phyloP scores from a whole-genome alignment of 805 yeast genomes.

The Saccharomycopsis babjevae region DNA sequence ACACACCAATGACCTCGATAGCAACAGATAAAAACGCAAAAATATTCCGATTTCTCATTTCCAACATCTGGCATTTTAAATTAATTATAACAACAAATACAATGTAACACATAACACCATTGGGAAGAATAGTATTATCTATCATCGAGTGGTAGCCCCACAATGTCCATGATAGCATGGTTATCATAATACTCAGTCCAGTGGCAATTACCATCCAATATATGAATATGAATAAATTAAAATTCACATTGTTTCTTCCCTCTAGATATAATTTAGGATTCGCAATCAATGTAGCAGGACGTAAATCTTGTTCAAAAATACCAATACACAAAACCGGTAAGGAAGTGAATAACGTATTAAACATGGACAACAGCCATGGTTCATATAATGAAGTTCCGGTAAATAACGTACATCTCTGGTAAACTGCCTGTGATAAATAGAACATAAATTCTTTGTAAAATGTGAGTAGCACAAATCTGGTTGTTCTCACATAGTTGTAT shows the following conservation, averaged over 20 bases:
- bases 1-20: constrained; percentile 77
- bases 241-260: constrained; percentile 67
- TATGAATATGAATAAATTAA: constrained; percentile 59
- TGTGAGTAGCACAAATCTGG: constrained; percentile 85
- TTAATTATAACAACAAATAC: constrained; percentile 65
- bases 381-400: constrained; percentile 92
- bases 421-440: constrained; percentile 79
- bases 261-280: constrained; percentile 80
- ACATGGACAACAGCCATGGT: constrained; percentile 95
- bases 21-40: constrained; percentile 54
- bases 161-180: constrained; percentile 53
- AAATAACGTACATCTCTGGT: constrained; percentile 76
- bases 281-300: constrained; percentile 79
- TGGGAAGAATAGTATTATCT: constrained; percentile 73
- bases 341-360: constrained; percentile 90
- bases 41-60: constrained; percentile 67
- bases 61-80: constrained; percentile 69
- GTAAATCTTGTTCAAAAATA: constrained; percentile 86
- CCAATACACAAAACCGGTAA: constrained; percentile 87
- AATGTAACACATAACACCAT: constrained; percentile 69
- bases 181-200: constrained; percentile 55
- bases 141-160: constrained; percentile 62
- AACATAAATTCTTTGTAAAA: constrained; percentile 90
- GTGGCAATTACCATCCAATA: constrained; percentile 76
- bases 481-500: constrained; percentile 85